Conservation (phyloP, 2,329 filamentous ascomycete genomes). For the Arthrobotrys musiformis region DNA sequence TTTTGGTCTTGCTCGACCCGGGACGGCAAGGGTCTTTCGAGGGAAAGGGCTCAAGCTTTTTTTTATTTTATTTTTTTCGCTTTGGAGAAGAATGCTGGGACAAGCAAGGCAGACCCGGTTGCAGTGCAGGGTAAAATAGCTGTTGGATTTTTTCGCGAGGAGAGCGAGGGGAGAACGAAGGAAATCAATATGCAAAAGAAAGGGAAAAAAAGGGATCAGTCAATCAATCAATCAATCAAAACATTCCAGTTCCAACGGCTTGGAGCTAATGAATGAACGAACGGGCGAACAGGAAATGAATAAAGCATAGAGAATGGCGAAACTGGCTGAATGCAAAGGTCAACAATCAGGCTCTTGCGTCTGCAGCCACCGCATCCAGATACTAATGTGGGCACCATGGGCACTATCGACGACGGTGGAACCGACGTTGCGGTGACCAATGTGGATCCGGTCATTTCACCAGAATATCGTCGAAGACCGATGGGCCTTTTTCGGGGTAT, state of each 20-base stretch:
- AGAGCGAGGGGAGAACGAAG: background rate
- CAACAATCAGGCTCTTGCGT: background rate
- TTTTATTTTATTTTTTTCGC: background rate
- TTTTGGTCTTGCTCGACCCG: background rate
- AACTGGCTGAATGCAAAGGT: conserved; percentile 13
- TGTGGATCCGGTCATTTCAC: conserved; percentile 17
- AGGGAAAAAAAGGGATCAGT: conserved; percentile 1
- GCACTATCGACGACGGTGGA: conserved; percentile 20
- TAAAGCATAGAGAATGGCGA: background rate
- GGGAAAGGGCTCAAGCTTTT: conserved; percentile 6
- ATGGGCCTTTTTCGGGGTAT: background rate
- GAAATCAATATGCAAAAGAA: background rate
- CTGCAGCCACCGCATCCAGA: conserved; percentile 38
- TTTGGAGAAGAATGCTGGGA: conserved; percentile 15
- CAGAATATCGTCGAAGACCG: conserved; percentile 11
- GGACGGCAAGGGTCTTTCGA: conserved; percentile 10
- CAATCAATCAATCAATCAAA: conserved; percentile 13
- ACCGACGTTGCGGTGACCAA: conserved; percentile 7
- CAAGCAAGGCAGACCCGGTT: conserved; percentile 20
- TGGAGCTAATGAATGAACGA: conserved; percentile 1
- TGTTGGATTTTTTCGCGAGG: conserved; percentile 1
- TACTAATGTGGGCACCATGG: conserved; percentile 10
- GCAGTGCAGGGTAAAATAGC: conserved; percentile 11
- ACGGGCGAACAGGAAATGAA: background rate
- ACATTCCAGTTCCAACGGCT: conserved; percentile 17